These are phyloP conservation scores for Nicotiana obtusifolia DNA, from an alignment of 257 asterid species.

Conservation along the genomic window DNA sequence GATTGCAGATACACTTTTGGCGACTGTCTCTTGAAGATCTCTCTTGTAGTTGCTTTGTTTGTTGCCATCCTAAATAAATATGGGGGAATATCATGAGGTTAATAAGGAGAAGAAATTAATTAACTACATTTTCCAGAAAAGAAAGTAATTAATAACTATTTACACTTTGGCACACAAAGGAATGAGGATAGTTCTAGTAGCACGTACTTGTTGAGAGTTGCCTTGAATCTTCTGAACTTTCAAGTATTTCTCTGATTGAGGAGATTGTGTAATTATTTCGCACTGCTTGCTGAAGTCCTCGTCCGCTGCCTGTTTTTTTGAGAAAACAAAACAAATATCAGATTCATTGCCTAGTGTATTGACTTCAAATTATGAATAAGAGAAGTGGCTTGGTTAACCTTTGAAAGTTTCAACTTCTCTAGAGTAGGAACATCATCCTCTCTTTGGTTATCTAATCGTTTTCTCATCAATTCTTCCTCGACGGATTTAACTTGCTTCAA, in stretches of 20 bases:
- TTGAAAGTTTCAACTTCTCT: neutral
- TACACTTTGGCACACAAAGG: neutral
- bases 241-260: neutral
- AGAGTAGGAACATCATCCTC: neutral
- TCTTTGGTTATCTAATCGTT: neutral
- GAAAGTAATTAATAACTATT: neutral
- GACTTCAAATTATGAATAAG: neutral
- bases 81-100: neutral
- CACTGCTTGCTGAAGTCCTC: neutral
- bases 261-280: neutral
- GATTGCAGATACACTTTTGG: neutral
- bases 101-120: neutral
- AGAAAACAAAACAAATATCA: neutral
- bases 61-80: slow-evolving; percentile 2
- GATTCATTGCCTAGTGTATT: neutral
- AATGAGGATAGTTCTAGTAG: neutral
- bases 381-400: neutral
- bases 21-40: neutral
- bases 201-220: neutral
- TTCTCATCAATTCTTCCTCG: slow-evolving; percentile 14
- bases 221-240: neutral
- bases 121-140: neutral
- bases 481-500: slow-evolving; percentile 12
- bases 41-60: neutral
- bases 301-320: neutral